Conservation (phyloP, 2,329 filamentous ascomycete genomes). For the Harringtonia lauricola region DNA sequence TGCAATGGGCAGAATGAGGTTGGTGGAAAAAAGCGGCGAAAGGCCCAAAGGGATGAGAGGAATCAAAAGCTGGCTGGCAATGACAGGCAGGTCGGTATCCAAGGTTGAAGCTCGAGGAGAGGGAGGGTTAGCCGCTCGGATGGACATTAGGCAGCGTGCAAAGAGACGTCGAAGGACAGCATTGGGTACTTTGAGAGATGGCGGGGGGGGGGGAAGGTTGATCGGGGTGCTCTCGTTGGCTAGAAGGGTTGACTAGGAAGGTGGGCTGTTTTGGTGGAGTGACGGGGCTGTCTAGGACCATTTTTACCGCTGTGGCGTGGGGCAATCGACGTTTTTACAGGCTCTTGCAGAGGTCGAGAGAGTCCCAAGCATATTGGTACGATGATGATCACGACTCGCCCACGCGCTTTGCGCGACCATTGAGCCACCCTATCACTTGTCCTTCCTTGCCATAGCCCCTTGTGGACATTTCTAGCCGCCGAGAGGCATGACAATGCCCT, state of each 20-base stretch:
- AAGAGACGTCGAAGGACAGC: neutral
- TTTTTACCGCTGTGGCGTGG: conserved; percentile 3
- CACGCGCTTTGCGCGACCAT: too few relatives aligned
- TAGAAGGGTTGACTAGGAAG: neutral
- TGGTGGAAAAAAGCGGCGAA: too few relatives aligned
- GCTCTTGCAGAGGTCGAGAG: too few relatives aligned
- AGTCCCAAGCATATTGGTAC: too few relatives aligned
- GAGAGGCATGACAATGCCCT: too few relatives aligned
- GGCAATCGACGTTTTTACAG: neutral
- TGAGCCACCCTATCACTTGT: too few relatives aligned
- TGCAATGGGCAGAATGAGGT: neutral
- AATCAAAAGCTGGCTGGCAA: neutral
- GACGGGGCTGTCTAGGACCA: neutral
- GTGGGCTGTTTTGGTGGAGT: conserved; percentile 2
- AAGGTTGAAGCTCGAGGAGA: neutral
- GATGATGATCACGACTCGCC: too few relatives aligned
- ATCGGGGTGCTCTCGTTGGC: too few relatives aligned
- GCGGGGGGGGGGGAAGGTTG: neutral
- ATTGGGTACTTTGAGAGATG: neutral
- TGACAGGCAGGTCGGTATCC: neutral
- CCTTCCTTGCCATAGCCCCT: too few relatives aligned
- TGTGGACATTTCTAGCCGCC: too few relatives aligned
- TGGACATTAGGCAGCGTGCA: neutral
- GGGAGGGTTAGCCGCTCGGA: neutral
- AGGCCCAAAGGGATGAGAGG: neutral